Conservation (phyloP, 371 early-diverging fungal genomes). For the Haplosporangium sp. region DNA sequence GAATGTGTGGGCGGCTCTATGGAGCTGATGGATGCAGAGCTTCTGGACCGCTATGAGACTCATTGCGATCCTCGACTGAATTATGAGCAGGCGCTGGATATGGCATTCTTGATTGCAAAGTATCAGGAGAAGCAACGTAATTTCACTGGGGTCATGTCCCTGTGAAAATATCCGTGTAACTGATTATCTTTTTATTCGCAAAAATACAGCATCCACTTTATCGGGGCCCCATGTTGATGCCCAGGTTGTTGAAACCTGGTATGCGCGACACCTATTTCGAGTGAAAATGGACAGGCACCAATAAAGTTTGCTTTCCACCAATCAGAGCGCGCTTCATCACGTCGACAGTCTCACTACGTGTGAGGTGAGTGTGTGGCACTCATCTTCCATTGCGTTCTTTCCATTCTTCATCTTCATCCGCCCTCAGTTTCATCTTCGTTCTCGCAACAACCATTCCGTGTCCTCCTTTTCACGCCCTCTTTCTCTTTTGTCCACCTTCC, state of each 20-base stretch:
- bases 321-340: slow-evolving; percentile 48
- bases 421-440: slow-evolving; percentile 8
- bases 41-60: slow-evolving; percentile 91
- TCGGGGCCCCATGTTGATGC: too few relatives aligned
- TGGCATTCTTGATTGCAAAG: slow-evolving; percentile 94
- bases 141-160: slow-evolving; percentile 41
- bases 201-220: too few relatives aligned
- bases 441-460: background rate
- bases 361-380: too few relatives aligned
- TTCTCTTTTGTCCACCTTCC: background rate
- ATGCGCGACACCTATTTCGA: too few relatives aligned
- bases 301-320: slow-evolving; percentile 13
- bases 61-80: slow-evolving; percentile 96
- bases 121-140: slow-evolving; percentile 77
- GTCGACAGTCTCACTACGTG: background rate
- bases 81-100: slow-evolving; percentile 95
- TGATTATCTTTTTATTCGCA: too few relatives aligned
- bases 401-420: slow-evolving; percentile 15
- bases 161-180: background rate
- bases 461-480: slow-evolving; percentile 1
- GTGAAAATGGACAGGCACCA: background rate
- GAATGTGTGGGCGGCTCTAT: slow-evolving; percentile 97
- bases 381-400: slow-evolving; percentile 12
- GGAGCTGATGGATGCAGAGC: slow-evolving; percentile 84
- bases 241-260: too few relatives aligned